phyloP scores from a whole-genome alignment of 2,329 filamentous ascomycete genomes.

The Colletotrichum aenigma region DNA sequence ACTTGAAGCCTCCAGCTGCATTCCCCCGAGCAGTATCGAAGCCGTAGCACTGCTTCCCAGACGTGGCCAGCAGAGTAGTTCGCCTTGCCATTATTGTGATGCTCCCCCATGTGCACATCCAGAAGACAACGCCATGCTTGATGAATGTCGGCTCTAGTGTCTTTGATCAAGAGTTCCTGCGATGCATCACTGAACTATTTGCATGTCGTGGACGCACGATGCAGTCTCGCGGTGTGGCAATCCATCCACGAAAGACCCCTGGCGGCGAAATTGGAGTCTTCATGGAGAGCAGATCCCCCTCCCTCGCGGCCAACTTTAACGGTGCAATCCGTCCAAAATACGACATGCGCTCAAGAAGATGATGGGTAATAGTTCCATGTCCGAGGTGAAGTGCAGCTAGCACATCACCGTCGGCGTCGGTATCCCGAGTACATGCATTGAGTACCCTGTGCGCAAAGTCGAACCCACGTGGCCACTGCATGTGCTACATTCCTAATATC shows the following conservation, averaged over 20 bases:
- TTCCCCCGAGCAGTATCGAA: not conserved
- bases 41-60: not conserved
- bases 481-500: not conserved
- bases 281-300: not conserved
- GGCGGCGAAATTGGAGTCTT: too few relatives aligned
- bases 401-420: not conserved
- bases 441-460: not conserved
- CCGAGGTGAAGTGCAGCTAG: not conserved
- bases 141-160: not conserved
- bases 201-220: too few relatives aligned
- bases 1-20: not conserved
- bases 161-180: not conserved
- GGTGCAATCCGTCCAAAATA: not conserved
- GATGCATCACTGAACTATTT: not conserved
- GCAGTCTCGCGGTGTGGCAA: not conserved
- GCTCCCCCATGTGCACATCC: not conserved
- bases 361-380: not conserved
- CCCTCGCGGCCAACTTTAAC: rapidly evolving
- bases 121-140: not conserved
- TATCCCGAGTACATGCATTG: not conserved
- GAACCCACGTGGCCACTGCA: rapidly evolving
- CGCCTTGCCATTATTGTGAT: not conserved
- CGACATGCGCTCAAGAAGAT: not conserved
- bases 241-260: not conserved
- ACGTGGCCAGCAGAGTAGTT: not conserved